Evolutionary conservation across 768 basidiomycete genomes (phyloP).

Genomic region (Cyclocybe aegerita): DNA sequence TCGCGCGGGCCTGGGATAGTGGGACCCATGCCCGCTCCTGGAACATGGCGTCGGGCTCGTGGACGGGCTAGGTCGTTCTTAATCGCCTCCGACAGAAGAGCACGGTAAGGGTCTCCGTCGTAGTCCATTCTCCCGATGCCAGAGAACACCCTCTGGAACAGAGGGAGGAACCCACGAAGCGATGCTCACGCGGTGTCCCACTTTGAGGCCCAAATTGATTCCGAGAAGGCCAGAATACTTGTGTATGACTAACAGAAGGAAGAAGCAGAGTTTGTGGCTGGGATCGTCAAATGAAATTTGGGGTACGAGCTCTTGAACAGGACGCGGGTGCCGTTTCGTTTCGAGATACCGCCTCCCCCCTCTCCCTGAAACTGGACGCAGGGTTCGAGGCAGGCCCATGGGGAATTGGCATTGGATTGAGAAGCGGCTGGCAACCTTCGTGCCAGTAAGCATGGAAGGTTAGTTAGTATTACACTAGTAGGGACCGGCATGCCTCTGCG

Average conservation of each 20-base stretch:
- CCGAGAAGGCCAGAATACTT: neutral
- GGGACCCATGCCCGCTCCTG: no score
- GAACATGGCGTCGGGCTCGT: no score
- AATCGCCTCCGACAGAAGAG: neutral
- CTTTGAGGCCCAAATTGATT: neutral
- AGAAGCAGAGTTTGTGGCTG: neutral
- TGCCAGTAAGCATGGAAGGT: no score
- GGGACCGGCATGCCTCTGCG: no score
- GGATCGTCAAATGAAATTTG: neutral
- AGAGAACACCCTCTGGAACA: neutral
- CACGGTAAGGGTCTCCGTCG: conserved; percentile 1
- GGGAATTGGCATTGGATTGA: no score
- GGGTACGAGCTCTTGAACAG: neutral
- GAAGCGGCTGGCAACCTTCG: no score
- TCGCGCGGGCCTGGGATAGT: conserved; percentile 1
- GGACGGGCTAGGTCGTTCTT: no score
- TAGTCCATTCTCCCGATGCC: conserved; percentile 5
- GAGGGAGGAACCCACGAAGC: neutral
- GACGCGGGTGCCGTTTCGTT: neutral
- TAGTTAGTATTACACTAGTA: no score
- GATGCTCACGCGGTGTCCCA: neutral
- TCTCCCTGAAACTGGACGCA: no score
- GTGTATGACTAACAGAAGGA: neutral
- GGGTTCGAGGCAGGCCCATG: no score
- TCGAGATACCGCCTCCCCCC: no score